phyloP scores from a whole-genome alignment of 768 basidiomycete genomes.

The Porpolomopsis calyptriformis region DNA sequence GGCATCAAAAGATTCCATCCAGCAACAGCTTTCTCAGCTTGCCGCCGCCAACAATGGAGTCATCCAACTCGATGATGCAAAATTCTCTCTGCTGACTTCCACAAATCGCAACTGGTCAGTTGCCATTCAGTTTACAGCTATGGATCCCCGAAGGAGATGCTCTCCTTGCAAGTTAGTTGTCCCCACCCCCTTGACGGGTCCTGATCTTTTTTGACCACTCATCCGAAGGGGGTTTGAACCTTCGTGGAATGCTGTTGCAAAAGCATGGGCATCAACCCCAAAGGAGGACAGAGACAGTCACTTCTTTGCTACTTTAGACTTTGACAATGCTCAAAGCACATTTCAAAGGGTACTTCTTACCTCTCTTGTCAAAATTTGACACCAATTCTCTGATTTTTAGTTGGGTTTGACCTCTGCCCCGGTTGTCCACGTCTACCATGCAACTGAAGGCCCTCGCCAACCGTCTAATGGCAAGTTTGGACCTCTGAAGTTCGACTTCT shows the following conservation, averaged over 20 bases:
- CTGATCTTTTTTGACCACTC: constrained; percentile 3
- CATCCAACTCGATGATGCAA: constrained; percentile 65
- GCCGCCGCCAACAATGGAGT: constrained; percentile 67
- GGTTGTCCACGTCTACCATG: constrained; percentile 64
- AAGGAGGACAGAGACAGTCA: constrained; percentile 60
- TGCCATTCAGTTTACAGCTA: constrained; percentile 81
- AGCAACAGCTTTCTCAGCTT: constrained; percentile 55
- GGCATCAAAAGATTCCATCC: constrained; percentile 20
- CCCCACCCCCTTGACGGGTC: not conserved
- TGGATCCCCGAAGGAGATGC: constrained; percentile 74
- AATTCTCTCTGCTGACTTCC: constrained; percentile 68
- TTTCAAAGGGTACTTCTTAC: constrained; percentile 63
- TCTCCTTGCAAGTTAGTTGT: constrained; percentile 78
- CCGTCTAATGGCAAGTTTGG: constrained; percentile 43
- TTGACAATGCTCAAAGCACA: constrained; percentile 59
- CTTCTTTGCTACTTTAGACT: constrained; percentile 91
- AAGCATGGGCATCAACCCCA: constrained; percentile 65
- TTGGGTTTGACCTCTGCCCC: constrained; percentile 79
- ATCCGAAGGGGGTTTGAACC: constrained; percentile 71
- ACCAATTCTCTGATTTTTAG: constrained; percentile 27
- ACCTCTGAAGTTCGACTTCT: constrained; percentile 70
- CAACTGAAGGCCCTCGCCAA: constrained; percentile 59
- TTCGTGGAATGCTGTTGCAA: constrained; percentile 68
- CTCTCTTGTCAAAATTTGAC: not conserved
- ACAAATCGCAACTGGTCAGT: constrained; percentile 79